Conservation (phyloP, 106 monocot genomes). For the Dendrobium catenatum region DNA sequence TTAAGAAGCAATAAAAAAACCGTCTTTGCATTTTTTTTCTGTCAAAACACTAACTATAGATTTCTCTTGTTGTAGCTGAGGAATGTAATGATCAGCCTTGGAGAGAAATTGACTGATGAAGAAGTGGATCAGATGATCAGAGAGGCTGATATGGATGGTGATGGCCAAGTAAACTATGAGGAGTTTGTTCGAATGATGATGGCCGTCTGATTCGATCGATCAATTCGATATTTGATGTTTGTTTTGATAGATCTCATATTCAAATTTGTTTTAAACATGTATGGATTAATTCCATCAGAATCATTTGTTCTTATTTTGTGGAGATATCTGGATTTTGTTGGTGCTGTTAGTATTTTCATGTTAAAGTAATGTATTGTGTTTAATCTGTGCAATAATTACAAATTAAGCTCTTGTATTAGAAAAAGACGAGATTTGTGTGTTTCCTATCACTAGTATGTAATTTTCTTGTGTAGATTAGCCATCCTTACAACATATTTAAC, state of each 20-base stretch:
- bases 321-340: neutral
- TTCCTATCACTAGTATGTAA: neutral
- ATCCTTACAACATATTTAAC: no score
- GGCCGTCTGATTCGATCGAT: slow-evolving; percentile 11
- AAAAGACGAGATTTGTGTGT: neutral
- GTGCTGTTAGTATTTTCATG: no score
- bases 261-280: neutral
- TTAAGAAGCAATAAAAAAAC: no score
- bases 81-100: slow-evolving; percentile 27
- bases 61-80: slow-evolving; percentile 7
- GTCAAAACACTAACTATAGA: neutral
- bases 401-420: neutral
- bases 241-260: neutral
- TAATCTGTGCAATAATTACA: neutral
- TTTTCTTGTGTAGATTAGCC: neutral
- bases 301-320: neutral
- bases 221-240: neutral
- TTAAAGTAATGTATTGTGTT: no score
- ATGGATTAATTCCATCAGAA: neutral
- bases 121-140: slow-evolving; percentile 39
- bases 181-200: slow-evolving; percentile 57
- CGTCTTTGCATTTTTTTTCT: neutral
- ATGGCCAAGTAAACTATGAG: slow-evolving; percentile 54
- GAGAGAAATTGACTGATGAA: slow-evolving; percentile 35
- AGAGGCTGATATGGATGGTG: slow-evolving; percentile 44